Evolutionary conservation across 306 rosid genomes (phyloP).

Genomic region (Corylus heterophylla): DNA sequence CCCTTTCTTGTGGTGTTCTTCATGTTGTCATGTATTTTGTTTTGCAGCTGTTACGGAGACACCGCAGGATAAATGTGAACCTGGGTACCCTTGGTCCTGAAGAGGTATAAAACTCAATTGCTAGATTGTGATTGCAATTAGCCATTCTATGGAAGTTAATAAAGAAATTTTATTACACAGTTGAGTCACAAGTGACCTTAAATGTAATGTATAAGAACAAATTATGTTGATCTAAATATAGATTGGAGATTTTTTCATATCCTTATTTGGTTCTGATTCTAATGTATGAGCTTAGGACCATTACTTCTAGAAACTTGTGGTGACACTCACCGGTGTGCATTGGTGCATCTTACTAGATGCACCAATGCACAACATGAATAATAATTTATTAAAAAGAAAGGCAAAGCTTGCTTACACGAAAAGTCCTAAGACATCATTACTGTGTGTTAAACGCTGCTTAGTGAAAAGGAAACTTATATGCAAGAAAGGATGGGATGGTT

Average conservation of each 20-base stretch:
- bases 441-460: not conserved
- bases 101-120: constrained; percentile 61
- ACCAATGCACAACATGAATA: too few species aligned
- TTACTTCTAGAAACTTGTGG: constrained; percentile 16
- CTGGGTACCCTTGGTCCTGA: constrained; percentile 75
- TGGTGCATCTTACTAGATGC: not conserved
- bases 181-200: not conserved
- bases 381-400: too few species aligned
- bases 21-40: constrained; percentile 20
- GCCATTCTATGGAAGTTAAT: not conserved
- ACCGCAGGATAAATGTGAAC: constrained; percentile 69
- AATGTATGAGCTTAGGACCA: not conserved
- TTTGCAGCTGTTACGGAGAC: constrained; percentile 84
- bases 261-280: constrained; percentile 9
- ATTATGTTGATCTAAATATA: not conserved
- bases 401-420: too few species aligned
- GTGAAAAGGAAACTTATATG: not conserved
- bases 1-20: constrained; percentile 18
- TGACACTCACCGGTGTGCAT: constrained; percentile 18
- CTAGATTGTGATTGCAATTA: not conserved
- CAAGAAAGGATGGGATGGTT: not conserved
- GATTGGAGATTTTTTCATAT: constrained; percentile 17
- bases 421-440: not conserved
- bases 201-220: not conserved
- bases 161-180: not conserved